Evolutionary conservation across 805 yeast genomes (phyloP), one percentile per base, ranked within the genome.

Genomic region (Kodamaea kakaduensis): DNA sequence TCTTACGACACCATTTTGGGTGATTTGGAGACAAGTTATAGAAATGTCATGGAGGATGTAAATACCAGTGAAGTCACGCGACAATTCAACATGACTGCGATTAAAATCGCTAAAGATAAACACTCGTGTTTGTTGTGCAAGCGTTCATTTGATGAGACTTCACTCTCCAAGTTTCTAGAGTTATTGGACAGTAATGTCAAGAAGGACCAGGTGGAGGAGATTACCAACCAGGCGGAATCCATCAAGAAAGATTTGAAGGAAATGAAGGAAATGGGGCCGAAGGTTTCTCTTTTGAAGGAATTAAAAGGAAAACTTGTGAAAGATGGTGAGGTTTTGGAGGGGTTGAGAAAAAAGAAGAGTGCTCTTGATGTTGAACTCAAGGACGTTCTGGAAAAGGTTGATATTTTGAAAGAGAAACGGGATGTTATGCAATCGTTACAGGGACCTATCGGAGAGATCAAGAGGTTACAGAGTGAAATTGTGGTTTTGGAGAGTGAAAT

Each of bases 81-180:
- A 17, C 75, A 75, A 26, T 88, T 81, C 58, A 87, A 84, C 49
- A 58, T 68, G 15, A 75, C 75, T 28, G 96, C 96, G 0, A 58
- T 84, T 8, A 72, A 75, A 19, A 56, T 73, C 25, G 93, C 95
- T 0, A 59, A 75, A 17, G 49, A 53, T 3, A 68, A 72, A 6
- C 69, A 78, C 8, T 66, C 74, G 31, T 90, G 97, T 56, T 61
- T 80, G 27, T 61, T 89, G 28, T 90, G 97, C 56, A 73, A 75
- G 13, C 67, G 95, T 33, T 65, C 71, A 9, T 84, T 88, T 57
- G 73, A 72, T 10, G 64, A 61, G 7, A 48, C 51, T 1, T 64
- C 58, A n/a, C 45, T 60, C 15, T 38, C 48, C 1, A 40, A 36
- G 4, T 67, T 67, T 32, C 35, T 62, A 4, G 39, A 34, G 6